Percentiles rank a stretch among this genome's conserved stretches.
Evolutionary conservation across 306 rosid genomes (phyloP).

Genomic region (Potentilla sterilis): DNA sequence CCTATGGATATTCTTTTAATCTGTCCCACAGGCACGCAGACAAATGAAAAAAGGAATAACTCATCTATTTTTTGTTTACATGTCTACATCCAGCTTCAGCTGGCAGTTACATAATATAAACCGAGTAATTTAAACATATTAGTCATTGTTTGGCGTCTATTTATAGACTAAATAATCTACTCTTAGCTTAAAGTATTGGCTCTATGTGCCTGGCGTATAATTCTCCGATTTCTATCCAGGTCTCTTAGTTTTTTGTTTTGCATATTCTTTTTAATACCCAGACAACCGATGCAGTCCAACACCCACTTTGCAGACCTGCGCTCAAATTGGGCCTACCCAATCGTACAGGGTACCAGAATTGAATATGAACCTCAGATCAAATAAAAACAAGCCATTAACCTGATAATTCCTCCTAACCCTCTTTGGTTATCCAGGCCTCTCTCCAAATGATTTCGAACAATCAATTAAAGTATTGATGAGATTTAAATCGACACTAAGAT

Average conservation of each 20-base stretch:
- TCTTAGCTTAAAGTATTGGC: neutral
- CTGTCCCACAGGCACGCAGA: no score
- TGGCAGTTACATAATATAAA: neutral
- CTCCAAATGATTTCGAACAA: neutral
- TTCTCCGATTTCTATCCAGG: neutral
- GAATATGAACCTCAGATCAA: neutral
- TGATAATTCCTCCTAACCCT: neutral
- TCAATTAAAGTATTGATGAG: neutral
- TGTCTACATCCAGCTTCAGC: neutral
- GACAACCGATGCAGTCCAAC: neutral
- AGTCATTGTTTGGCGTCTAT: neutral
- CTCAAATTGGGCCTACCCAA: neutral
- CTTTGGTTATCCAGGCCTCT: neutral
- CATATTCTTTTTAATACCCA: neutral
- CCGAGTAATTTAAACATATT: neutral
- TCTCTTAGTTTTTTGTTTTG: neutral
- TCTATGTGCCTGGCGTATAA: neutral
- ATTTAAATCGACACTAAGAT: neutral
- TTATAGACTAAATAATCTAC: neutral
- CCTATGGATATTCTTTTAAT: no score
- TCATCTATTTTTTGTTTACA: no score
- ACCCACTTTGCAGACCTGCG: neutral
- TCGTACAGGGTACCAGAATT: neutral
- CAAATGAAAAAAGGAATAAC: no score
- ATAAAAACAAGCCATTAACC: neutral